These are phyloP conservation scores for Chalara sp. DNA, from an alignment of 2,329 filamentous ascomycete species.

Conservation along the genomic window DNA sequence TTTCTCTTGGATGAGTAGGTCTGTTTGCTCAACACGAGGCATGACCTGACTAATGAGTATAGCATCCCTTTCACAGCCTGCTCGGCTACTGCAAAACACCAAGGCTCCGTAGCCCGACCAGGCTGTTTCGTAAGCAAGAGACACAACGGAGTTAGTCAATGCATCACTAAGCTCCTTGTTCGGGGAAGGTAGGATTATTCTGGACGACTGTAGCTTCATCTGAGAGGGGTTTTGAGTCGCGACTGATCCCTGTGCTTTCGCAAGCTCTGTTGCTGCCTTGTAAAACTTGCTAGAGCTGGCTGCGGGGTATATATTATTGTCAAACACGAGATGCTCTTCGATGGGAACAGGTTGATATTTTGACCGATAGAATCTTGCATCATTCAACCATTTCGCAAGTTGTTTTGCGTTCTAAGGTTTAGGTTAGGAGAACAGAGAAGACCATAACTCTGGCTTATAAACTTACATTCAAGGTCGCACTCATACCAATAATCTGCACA, in stretches of 20 bases:
- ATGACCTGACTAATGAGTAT: conserved; percentile 60
- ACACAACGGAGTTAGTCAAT: conserved; percentile 63
- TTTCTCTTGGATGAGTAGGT: conserved; percentile 43
- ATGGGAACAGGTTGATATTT: conserved; percentile 70
- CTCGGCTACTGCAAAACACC: conserved; percentile 66
- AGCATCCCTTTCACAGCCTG: conserved; percentile 62
- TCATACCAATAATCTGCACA: conserved; percentile 73
- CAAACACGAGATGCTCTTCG: conserved; percentile 67
- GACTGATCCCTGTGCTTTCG: conserved; percentile 25
- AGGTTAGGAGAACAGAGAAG: conserved; percentile 1
- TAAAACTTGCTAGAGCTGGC: conserved; percentile 51
- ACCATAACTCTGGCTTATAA: background rate
- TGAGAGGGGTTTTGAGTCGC: conserved; percentile 27
- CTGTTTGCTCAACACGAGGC: conserved; percentile 38
- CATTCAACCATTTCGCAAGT: conserved; percentile 59
- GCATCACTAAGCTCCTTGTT: conserved; percentile 58
- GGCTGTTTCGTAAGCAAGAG: conserved; percentile 63
- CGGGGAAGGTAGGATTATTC: conserved; percentile 46
- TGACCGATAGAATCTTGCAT: conserved; percentile 65
- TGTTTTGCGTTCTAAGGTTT: conserved; percentile 56
- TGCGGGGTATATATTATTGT: conserved; percentile 59
- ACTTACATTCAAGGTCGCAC: conserved; percentile 63
- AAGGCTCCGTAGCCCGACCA: conserved; percentile 63
- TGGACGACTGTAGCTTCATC: conserved; percentile 33
- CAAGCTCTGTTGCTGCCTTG: conserved; percentile 47